phyloP scores from a whole-genome alignment of 306 rosid species.

The Rosa rugosa region DNA sequence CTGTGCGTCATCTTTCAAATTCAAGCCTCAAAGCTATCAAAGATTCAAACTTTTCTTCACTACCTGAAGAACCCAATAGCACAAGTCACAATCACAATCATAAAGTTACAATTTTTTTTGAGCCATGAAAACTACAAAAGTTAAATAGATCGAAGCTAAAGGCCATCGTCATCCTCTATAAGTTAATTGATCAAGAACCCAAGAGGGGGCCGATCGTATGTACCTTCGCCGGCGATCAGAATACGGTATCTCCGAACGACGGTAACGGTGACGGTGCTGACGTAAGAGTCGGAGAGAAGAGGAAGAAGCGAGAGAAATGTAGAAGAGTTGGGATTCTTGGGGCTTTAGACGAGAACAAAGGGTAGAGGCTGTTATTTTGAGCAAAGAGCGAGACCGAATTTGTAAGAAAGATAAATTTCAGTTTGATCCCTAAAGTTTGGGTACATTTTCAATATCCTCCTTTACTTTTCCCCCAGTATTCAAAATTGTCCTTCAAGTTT shows the following conservation, averaged over 20 bases:
- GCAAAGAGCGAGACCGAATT: neutral
- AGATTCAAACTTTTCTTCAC: neutral
- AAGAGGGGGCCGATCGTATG: neutral
- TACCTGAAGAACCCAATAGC: neutral
- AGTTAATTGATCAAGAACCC: neutral
- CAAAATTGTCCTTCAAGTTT: too few relatives aligned
- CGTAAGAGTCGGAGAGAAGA: neutral
- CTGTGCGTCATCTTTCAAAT: neutral
- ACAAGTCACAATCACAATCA: neutral
- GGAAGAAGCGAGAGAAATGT: neutral
- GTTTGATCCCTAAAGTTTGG: neutral
- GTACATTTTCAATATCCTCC: neutral
- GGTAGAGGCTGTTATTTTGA: neutral
- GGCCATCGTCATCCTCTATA: neutral
- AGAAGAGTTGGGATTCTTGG: neutral
- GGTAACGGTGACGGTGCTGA: neutral
- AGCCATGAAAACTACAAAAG: neutral
- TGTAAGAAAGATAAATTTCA: neutral
- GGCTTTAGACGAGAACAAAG: neutral
- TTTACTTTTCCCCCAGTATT: too few relatives aligned
- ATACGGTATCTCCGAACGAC: neutral
- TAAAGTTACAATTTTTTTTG: neutral
- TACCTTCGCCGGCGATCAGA: conserved; percentile 7
- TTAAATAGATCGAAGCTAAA: neutral
- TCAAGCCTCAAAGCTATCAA: neutral